Evolutionary conservation across 352 stramenopile genomes (phyloP).

Genomic region (Pythium sp.): DNA sequence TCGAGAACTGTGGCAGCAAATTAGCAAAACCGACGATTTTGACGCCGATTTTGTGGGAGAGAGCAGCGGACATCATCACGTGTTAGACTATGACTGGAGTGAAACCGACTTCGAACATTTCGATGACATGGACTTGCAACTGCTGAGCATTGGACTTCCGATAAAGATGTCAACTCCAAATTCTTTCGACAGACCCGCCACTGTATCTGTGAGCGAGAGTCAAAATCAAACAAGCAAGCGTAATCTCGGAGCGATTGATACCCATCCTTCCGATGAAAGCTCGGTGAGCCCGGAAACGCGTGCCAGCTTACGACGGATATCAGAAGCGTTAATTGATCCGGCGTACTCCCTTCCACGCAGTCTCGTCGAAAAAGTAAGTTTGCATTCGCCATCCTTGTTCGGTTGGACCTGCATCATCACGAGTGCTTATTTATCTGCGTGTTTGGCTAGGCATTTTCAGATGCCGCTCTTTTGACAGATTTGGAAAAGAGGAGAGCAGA

Average conservation of each 20-base stretch:
- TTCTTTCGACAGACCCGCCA: constrained; percentile 14
- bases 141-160: constrained; percentile 48
- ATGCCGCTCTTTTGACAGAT: constrained; percentile 18
- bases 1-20: constrained; percentile 74
- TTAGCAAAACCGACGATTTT: constrained; percentile 66
- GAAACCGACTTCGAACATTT: constrained; percentile 36
- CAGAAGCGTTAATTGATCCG: constrained; percentile 45
- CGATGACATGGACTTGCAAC: constrained; percentile 60
- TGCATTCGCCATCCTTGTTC: neutral
- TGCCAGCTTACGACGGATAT: constrained; percentile 14
- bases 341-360: constrained; percentile 27
- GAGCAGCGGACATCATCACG: constrained; percentile 18
- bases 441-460: constrained; percentile 16
- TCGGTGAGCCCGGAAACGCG: constrained; percentile 12
- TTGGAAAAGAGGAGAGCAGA: constrained; percentile 36
- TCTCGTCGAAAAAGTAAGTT: constrained; percentile 14
- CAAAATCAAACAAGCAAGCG: neutral
- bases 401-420: neutral
- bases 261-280: neutral
- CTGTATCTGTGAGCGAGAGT: neutral
- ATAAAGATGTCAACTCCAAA: constrained; percentile 33
- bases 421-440: neutral
- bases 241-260: neutral
- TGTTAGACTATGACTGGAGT: constrained; percentile 28
- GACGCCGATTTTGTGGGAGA: constrained; percentile 19